Evolutionary conservation across 192 early-diverging fungal genomes (phyloP).

Genomic region (Coemansia umbellata): DNA sequence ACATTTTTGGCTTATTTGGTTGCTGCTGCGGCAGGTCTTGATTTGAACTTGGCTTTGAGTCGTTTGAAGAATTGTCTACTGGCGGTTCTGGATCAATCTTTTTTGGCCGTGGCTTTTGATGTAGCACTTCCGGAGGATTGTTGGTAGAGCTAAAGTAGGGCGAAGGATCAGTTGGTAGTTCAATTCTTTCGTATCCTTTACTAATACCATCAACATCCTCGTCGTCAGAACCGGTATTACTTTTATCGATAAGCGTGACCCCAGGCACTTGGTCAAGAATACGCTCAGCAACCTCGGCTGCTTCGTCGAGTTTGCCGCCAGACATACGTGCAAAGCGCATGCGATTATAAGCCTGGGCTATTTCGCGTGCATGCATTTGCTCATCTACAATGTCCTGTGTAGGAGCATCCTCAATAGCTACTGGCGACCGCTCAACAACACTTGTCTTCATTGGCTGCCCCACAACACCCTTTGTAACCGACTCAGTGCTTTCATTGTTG

Average conservation of each 20-base stretch:
- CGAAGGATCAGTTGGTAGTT: constrained; percentile 19
- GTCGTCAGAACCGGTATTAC: background rate
- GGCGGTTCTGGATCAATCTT: too few relatives aligned
- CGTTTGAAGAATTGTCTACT: too few relatives aligned
- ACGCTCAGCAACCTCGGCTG: constrained; percentile 29
- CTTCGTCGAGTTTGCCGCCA: constrained; percentile 25
- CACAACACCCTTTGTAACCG: background rate
- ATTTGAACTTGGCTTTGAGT: too few relatives aligned
- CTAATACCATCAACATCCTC: background rate
- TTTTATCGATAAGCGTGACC: constrained; percentile 15
- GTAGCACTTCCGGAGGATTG: constrained; percentile 23
- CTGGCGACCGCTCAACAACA: constrained; percentile 25
- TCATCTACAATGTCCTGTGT: constrained; percentile 25
- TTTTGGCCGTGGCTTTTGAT: constrained; percentile 1
- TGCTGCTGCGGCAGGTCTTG: too few relatives aligned
- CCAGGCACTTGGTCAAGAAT: constrained; percentile 14
- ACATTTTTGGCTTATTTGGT: constrained; percentile 35
- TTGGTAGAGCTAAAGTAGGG: background rate
- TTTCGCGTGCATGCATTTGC: constrained; percentile 43
- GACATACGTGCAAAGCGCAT: constrained; percentile 25
- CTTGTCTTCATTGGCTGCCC: constrained; percentile 18
- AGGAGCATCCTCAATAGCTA: background rate
- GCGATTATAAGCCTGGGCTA: constrained; percentile 35
- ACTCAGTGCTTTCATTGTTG: background rate
- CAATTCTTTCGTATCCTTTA: constrained; percentile 17